phyloP scores from a whole-genome alignment of 2,329 filamentous ascomycete species.

The Uncinocarpus reesii region DNA sequence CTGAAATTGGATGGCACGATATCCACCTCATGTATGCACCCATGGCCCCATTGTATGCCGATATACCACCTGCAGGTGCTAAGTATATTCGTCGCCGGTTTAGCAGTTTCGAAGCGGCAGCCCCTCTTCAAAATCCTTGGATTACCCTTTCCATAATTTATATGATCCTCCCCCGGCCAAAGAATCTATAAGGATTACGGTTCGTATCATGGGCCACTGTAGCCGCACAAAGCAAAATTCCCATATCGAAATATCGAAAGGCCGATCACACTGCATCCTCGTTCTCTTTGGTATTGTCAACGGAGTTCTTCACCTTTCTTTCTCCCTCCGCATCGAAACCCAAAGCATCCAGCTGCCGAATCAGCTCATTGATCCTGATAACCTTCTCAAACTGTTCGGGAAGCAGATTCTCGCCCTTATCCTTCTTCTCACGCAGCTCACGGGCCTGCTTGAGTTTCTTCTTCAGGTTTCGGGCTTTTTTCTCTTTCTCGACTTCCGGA shows the following conservation, averaged over 20 bases:
- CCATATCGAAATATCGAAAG: background rate
- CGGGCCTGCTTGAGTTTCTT: slow-evolving; percentile 94
- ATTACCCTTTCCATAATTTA: no score
- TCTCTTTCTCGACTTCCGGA: slow-evolving; percentile 70
- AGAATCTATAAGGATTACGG: background rate
- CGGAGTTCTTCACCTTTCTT: slow-evolving; percentile 33
- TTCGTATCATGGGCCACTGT: background rate
- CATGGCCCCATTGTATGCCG: no score
- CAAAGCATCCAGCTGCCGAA: slow-evolving; percentile 73
- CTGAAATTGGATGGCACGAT: no score
- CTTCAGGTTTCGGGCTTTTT: slow-evolving; percentile 79
- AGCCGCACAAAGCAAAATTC: background rate
- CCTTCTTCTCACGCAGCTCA: slow-evolving; percentile 83
- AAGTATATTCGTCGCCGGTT: no score
- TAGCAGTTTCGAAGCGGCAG: no score
- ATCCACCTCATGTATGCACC: no score
- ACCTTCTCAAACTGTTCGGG: slow-evolving; percentile 97
- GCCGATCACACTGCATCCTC: slow-evolving; percentile 5
- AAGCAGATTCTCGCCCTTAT: slow-evolving; percentile 68
- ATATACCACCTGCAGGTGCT: no score
- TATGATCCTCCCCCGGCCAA: no score
- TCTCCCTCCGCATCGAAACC: slow-evolving; percentile 76
- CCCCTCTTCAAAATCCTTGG: no score
- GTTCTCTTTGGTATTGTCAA: background rate
- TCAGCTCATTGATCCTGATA: slow-evolving; percentile 89